A percentile compares a stretch with the other conserved stretches of the same genome.
Conservation (phyloP, 345 rosid genomes). For the Tarenaya hassleriana region DNA sequence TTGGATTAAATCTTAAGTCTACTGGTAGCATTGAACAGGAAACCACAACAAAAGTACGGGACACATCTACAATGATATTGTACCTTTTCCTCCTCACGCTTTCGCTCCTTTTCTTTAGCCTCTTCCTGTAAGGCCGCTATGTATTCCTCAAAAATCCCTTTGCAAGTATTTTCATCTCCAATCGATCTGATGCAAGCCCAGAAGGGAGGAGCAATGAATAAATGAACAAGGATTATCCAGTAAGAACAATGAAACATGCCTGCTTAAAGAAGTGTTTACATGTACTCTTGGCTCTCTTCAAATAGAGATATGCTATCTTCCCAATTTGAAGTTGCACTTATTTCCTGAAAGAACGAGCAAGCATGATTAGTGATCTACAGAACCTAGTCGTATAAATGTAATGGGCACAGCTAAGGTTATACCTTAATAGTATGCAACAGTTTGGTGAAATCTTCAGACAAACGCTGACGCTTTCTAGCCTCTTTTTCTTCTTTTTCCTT, state of each 20-base stretch:
- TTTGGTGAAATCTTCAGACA: constrained; percentile 74
- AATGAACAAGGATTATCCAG: neutral
- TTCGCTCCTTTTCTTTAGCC: constrained; percentile 91
- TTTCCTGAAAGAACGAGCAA: constrained; percentile 52
- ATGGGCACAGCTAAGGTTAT: constrained; percentile 5
- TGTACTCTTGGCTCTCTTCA: constrained; percentile 83
- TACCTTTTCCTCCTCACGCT: constrained; percentile 96
- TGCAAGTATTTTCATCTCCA: constrained; percentile 62
- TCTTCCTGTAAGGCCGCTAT: constrained; percentile 61
- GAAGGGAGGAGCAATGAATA: constrained; percentile 13
- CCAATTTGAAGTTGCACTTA: constrained; percentile 72
- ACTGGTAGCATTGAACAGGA: neutral
- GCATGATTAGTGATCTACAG: constrained; percentile 1
- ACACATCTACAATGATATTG: too few species aligned
- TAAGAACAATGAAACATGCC: constrained; percentile 11
- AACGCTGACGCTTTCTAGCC: constrained; percentile 80
- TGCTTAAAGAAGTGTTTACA: constrained; percentile 32
- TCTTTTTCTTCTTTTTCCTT: constrained; percentile 97
- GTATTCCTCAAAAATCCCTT: constrained; percentile 78
- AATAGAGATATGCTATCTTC: constrained; percentile 63
- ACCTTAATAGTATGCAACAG: constrained; percentile 73
- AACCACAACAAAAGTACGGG: neutral
- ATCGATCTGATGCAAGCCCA: constrained; percentile 49
- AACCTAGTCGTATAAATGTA: neutral
- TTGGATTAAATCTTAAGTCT: neutral